These are phyloP conservation scores for Mucor irregularis DNA, from an alignment of 371 early-diverging fungal genomes.

Conservation along the genomic window DNA sequence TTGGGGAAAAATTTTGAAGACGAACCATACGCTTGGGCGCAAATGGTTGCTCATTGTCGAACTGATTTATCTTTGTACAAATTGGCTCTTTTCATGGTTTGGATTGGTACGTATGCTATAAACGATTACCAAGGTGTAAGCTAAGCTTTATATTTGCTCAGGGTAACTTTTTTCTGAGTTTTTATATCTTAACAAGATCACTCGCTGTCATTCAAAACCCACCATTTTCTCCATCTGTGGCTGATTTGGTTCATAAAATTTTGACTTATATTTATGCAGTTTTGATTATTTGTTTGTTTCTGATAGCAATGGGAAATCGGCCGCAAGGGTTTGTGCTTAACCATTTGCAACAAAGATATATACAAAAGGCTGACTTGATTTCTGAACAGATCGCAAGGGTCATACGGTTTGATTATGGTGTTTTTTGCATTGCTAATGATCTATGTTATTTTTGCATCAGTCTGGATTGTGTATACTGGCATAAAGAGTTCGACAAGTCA, in stretches of 20 bases:
- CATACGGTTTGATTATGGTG: constrained; percentile 50
- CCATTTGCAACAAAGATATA: no score
- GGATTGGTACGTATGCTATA: constrained; percentile 46
- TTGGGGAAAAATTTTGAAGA: constrained; percentile 74
- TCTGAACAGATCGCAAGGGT: constrained; percentile 30
- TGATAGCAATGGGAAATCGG: constrained; percentile 78
- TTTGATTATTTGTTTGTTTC: constrained; percentile 55
- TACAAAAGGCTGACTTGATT: not conserved
- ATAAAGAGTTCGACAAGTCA: constrained; percentile 11
- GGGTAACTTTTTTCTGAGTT: constrained; percentile 78
- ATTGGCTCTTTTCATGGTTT: constrained; percentile 79
- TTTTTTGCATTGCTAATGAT: constrained; percentile 57
- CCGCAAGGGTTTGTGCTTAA: constrained; percentile 77
- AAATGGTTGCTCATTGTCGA: constrained; percentile 68
- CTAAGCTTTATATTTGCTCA: constrained; percentile 13
- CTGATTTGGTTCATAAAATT: constrained; percentile 43
- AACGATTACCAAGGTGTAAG: not conserved
- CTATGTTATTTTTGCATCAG: constrained; percentile 57
- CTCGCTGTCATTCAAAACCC: constrained; percentile 28
- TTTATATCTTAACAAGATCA: constrained; percentile 60
- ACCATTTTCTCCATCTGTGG: constrained; percentile 52
- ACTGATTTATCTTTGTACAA: constrained; percentile 70
- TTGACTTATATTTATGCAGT: constrained; percentile 60
- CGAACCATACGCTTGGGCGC: constrained; percentile 65
- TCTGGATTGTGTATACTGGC: constrained; percentile 39